These are phyloP conservation scores for Sugiyamaella neomexicana DNA, from an alignment of 1,139 yeast genomes.

Conservation along the genomic window DNA sequence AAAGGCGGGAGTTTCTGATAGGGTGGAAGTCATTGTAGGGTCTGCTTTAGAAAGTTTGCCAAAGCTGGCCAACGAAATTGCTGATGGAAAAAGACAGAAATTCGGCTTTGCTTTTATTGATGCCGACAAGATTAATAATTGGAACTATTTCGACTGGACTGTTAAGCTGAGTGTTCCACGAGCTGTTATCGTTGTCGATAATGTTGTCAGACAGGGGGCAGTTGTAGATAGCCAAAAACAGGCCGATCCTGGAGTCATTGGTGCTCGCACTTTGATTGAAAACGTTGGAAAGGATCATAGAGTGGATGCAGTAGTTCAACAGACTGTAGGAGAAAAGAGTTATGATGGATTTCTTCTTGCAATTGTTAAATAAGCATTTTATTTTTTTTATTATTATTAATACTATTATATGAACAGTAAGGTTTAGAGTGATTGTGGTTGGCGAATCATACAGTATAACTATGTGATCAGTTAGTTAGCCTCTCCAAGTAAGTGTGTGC, in stretches of 20 bases:
- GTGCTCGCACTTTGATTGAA: conserved; percentile 21
- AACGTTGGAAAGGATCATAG: conserved; percentile 22
- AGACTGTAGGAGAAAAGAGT: conserved; percentile 24
- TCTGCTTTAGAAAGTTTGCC: conserved; percentile 25
- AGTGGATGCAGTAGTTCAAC: conserved; percentile 22
- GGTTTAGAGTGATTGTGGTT: not conserved
- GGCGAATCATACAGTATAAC: conserved; percentile 1
- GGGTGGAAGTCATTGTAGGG: conserved; percentile 29
- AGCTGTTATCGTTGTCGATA: conserved; percentile 26
- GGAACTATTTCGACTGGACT: conserved; percentile 25
- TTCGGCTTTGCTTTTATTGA: conserved; percentile 27
- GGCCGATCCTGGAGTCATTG: conserved; percentile 10
- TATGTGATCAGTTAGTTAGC: not conserved
- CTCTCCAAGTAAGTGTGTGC: too few relatives aligned
- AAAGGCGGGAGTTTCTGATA: conserved; percentile 26
- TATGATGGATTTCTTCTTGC: conserved; percentile 25
- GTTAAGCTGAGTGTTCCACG: conserved; percentile 23
- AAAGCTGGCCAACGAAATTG: conserved; percentile 19
- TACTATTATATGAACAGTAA: too few relatives aligned
- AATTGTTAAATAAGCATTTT: conserved; percentile 15
- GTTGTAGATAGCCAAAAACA: conserved; percentile 6
- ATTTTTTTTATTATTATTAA: too few relatives aligned
- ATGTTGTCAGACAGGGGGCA: conserved; percentile 21
- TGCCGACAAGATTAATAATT: conserved; percentile 27
- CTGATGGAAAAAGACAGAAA: conserved; percentile 16